phyloP scores from a whole-genome alignment of 306 rosid species.

The Gastrolobium bilobum region DNA sequence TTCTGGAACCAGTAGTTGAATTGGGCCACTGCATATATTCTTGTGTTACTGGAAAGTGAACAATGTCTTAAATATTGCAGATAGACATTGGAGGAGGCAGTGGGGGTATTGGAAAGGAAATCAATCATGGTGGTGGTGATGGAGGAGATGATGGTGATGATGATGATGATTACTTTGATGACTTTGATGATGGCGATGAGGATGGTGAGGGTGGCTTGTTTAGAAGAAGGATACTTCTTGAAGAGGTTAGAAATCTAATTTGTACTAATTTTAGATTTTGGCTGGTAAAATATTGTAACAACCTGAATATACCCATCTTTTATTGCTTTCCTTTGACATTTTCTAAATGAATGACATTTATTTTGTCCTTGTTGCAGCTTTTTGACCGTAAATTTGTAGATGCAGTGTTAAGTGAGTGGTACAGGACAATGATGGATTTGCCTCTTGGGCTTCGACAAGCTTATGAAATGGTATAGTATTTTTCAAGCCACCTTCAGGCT shows the following conservation, averaged over 20 bases:
- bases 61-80: slow-evolving; percentile 49
- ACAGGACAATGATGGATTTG: slow-evolving; percentile 90
- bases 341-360: slow-evolving; percentile 26
- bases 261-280: background rate
- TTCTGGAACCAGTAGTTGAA: too few species aligned
- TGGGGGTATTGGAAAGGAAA: slow-evolving; percentile 89
- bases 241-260: slow-evolving; percentile 74
- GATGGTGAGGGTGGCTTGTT: slow-evolving; percentile 98
- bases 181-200: slow-evolving; percentile 95
- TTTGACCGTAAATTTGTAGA: slow-evolving; percentile 96
- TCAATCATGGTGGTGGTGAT: slow-evolving; percentile 94
- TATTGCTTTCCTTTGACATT: slow-evolving; percentile 42
- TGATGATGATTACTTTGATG: slow-evolving; percentile 97
- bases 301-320: background rate
- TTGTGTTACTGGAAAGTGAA: too few species aligned
- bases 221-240: slow-evolving; percentile 83
- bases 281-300: background rate
- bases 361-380: slow-evolving; percentile 66
- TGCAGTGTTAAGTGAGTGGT: slow-evolving; percentile 96
- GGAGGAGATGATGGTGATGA: slow-evolving; percentile 96
- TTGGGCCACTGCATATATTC: too few species aligned
- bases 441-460: slow-evolving; percentile 99
- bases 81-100: slow-evolving; percentile 92
- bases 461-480: slow-evolving; percentile 82
- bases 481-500: slow-evolving; percentile 37